phyloP scores from a whole-genome alignment of 1,284 basidiomycete genomes.

The Rhodofomes roseus region DNA sequence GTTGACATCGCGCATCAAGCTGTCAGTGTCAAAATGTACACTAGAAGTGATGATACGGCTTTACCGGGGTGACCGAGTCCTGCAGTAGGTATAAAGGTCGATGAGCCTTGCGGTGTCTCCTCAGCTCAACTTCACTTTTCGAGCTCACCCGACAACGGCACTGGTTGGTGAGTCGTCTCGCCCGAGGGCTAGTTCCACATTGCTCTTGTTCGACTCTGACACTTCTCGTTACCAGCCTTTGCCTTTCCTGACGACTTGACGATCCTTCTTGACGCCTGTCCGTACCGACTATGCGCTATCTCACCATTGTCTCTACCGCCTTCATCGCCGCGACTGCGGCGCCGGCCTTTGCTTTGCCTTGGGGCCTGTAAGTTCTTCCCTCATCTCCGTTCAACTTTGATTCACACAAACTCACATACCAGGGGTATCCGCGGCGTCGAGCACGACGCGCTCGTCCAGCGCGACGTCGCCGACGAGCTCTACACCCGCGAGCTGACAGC shows the following conservation, averaged over 20 bases:
- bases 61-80: too few relatives aligned
- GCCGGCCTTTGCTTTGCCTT: neutral
- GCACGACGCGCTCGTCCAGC: too few relatives aligned
- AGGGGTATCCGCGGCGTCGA: too few relatives aligned
- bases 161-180: neutral
- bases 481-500: too few relatives aligned
- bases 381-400: neutral
- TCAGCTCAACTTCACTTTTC: too few relatives aligned
- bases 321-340: neutral
- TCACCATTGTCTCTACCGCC: neutral
- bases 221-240: neutral
- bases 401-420: too few relatives aligned
- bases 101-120: too few relatives aligned
- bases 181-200: neutral
- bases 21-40: too few relatives aligned
- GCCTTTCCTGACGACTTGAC: neutral
- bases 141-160: neutral
- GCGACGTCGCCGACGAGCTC: too few relatives aligned
- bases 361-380: neutral
- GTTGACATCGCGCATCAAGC: too few relatives aligned
- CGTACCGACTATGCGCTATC: neutral
- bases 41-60: too few relatives aligned
- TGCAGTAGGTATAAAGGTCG: too few relatives aligned
- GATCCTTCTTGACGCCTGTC: neutral
- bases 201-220: neutral